Conservation (phyloP, 305 asterid species). For the Fraxinus sp. region DNA sequence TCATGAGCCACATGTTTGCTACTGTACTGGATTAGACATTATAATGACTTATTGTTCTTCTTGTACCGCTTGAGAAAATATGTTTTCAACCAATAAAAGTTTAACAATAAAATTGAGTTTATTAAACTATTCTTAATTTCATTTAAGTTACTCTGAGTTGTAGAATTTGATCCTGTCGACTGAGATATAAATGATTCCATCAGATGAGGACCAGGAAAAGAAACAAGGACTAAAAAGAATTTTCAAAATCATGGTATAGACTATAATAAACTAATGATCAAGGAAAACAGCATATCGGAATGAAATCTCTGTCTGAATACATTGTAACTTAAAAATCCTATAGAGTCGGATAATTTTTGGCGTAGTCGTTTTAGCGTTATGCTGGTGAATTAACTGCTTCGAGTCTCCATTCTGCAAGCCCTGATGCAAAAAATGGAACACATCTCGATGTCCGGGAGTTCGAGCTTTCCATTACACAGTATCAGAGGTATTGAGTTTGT, state of each 20-base stretch:
- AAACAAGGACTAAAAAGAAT: background rate
- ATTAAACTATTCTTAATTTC: background rate
- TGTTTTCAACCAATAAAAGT: background rate
- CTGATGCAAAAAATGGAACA: slow-evolving; percentile 8
- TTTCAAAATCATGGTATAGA: background rate
- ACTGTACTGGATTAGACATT: background rate
- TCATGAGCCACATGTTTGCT: background rate
- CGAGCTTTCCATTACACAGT: slow-evolving; percentile 13
- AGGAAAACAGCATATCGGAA: background rate
- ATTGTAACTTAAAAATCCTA: background rate
- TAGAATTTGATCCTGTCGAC: background rate
- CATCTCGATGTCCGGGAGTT: background rate
- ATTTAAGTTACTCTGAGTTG: background rate
- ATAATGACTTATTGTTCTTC: background rate
- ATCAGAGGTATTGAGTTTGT: slow-evolving; percentile 87
- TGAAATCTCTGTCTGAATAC: background rate
- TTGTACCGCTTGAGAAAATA: background rate
- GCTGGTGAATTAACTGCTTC: background rate
- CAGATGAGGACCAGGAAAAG: slow-evolving; percentile 11
- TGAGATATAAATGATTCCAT: background rate
- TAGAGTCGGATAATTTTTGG: slow-evolving; percentile 19
- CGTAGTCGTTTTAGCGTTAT: background rate
- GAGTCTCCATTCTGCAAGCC: background rate
- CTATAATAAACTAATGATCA: background rate
- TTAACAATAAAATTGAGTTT: background rate